phyloP scores from a whole-genome alignment of 1,284 basidiomycete genomes.

The Rhodotorula sp. region DNA sequence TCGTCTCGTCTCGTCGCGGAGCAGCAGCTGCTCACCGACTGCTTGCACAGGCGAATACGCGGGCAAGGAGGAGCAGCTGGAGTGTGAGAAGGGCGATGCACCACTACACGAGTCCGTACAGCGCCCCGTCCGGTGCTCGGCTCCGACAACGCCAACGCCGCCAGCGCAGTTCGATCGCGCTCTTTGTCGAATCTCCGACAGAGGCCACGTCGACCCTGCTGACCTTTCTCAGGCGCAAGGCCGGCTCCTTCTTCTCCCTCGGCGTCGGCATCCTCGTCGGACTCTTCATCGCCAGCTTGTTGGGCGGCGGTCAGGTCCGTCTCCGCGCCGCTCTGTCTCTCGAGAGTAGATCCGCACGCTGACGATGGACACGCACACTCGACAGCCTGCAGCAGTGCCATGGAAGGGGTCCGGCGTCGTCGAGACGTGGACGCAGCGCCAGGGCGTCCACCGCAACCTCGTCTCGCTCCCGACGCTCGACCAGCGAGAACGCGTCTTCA shows the following conservation, averaged over 20 bases:
- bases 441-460: slow-evolving; percentile 30
- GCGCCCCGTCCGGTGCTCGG: slow-evolving; percentile 9
- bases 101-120: slow-evolving; percentile 18
- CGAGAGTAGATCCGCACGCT: background rate
- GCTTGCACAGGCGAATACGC: too few species aligned
- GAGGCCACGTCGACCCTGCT: slow-evolving; percentile 20
- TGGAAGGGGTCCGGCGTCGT: slow-evolving; percentile 35
- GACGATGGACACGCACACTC: background rate
- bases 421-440: slow-evolving; percentile 37
- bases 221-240: slow-evolving; percentile 33
- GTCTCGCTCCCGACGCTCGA: slow-evolving; percentile 51
- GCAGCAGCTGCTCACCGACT: too few species aligned
- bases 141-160: slow-evolving; percentile 25
- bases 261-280: slow-evolving; percentile 37
- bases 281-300: slow-evolving; percentile 29
- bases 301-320: slow-evolving; percentile 28
- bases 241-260: slow-evolving; percentile 26
- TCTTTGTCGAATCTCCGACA: slow-evolving; percentile 22
- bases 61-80: too few species aligned
- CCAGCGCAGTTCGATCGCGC: slow-evolving; percentile 23
- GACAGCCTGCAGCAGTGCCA: slow-evolving; percentile 17
- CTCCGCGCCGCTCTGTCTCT: background rate
- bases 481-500: slow-evolving; percentile 77
- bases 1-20: too few species aligned
- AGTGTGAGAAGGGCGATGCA: background rate